Conservation (phyloP, 2,329 filamentous ascomycete species). For the Amylocarpus encephaloides region DNA sequence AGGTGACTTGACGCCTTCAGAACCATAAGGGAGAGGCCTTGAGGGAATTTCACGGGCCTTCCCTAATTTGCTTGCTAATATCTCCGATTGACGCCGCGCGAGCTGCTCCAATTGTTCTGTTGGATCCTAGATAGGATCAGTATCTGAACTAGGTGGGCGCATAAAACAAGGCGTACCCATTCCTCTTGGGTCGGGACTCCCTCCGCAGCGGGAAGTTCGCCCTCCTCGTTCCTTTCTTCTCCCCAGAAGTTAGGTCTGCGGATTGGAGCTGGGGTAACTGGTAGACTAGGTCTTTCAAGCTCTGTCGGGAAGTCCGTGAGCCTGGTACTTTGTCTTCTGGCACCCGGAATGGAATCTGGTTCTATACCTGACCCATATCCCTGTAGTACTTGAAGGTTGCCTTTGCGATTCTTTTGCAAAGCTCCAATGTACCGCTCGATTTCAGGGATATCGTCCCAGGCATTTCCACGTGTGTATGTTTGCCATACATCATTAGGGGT, state of each 20-base stretch:
- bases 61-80: slow-evolving; percentile 49
- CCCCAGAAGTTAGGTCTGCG: slow-evolving; percentile 64
- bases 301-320: slow-evolving; percentile 85
- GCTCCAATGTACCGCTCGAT: slow-evolving; percentile 83
- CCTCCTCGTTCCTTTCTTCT: slow-evolving; percentile 41
- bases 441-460: slow-evolving; percentile 86
- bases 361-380: slow-evolving; percentile 28
- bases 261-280: slow-evolving; percentile 82
- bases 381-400: slow-evolving; percentile 31
- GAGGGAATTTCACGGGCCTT: slow-evolving; percentile 38
- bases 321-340: slow-evolving; percentile 47
- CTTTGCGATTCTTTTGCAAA: slow-evolving; percentile 58
- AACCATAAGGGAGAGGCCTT: slow-evolving; percentile 47
- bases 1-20: slow-evolving; percentile 41
- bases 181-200: slow-evolving; percentile 83
- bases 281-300: slow-evolving; percentile 76
- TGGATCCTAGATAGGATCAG: slow-evolving; percentile 53
- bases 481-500: slow-evolving; percentile 60
- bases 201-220: slow-evolving; percentile 65
- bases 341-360: slow-evolving; percentile 26
- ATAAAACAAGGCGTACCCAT: slow-evolving; percentile 74
- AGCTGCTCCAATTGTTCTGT: slow-evolving; percentile 63
- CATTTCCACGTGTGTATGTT: slow-evolving; percentile 69
- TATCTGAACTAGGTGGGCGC: slow-evolving; percentile 34
- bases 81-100: slow-evolving; percentile 58